Conservation (phyloP, 345 rosid genomes). For the Rhodamnia argentea region DNA sequence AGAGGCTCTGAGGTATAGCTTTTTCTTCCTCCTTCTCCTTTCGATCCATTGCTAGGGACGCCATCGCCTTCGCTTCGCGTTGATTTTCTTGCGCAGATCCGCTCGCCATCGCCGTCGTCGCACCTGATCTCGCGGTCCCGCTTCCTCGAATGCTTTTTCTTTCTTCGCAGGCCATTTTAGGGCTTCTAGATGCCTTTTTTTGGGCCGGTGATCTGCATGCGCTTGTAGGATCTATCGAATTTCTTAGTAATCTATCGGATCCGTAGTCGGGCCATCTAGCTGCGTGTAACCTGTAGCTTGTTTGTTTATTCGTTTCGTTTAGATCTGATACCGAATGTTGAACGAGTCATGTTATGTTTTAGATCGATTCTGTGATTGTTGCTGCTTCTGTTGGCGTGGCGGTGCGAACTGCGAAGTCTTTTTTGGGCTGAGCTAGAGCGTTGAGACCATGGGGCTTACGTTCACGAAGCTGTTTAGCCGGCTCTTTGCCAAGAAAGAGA, state of each 20-base stretch:
- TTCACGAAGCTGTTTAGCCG: conserved; percentile 59
- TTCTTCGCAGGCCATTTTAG: background rate
- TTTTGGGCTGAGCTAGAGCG: background rate
- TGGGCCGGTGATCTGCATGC: background rate
- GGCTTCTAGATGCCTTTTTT: background rate
- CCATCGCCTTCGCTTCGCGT: background rate
- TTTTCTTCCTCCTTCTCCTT: too few species aligned
- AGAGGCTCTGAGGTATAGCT: background rate
- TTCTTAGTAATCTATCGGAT: background rate
- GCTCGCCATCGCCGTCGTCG: background rate
- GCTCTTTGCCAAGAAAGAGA: conserved; percentile 70
- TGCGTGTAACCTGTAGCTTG: background rate
- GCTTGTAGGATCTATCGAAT: background rate
- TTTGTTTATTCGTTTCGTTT: background rate
- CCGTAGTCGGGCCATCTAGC: background rate
- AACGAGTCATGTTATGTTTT: background rate
- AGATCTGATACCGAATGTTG: background rate
- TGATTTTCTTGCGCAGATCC: background rate
- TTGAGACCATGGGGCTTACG: conserved; percentile 36
- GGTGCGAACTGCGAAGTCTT: background rate
- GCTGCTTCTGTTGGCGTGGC: background rate
- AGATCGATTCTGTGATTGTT: background rate
- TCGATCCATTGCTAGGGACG: background rate
- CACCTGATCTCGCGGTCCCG: background rate
- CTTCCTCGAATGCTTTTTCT: background rate